phyloP scores from a whole-genome alignment of 495 filamentous ascomycete genomes.

The Neurospora sp. region DNA sequence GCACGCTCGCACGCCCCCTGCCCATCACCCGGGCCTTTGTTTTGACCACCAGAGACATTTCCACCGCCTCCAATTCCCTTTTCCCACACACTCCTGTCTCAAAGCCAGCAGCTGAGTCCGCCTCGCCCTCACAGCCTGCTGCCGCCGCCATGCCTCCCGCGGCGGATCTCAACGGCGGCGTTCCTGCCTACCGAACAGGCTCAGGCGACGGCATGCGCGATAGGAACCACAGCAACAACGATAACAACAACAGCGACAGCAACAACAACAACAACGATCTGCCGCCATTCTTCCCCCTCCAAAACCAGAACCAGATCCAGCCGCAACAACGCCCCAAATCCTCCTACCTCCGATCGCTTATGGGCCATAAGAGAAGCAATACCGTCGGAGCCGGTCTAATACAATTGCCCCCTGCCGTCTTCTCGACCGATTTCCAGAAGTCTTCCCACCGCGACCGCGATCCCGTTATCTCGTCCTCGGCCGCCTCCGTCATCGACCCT shows the following conservation, averaged over 20 bases:
- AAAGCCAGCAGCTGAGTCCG: neutral
- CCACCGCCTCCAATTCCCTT: neutral
- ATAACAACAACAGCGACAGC: neutral
- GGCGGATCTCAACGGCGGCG: conserved; percentile 7
- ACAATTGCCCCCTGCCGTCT: conserved; percentile 18
- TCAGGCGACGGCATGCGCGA: neutral
- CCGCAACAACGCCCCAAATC: conserved; percentile 44
- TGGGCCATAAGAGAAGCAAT: conserved; percentile 40
- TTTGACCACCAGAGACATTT: neutral
- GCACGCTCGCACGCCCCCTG: neutral
- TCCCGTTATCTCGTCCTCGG: neutral
- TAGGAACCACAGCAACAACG: neutral
- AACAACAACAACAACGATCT: neutral
- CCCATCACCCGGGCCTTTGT: neutral
- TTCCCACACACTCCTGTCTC: neutral
- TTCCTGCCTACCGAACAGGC: neutral
- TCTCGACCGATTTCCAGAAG: neutral
- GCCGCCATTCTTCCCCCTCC: neutral
- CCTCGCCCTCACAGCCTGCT: neutral
- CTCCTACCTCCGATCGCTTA: conserved; percentile 47
- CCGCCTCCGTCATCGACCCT: neutral
- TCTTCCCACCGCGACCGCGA: neutral
- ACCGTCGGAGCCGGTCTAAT: conserved; percentile 31
- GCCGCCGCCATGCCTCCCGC: conserved; percentile 9
- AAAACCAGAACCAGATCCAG: neutral